A percentile compares a stretch with the other conserved stretches of the same genome.
Conservation (phyloP, 2,329 filamentous ascomycete species). For the Neofusicoccum umdonicola region DNA sequence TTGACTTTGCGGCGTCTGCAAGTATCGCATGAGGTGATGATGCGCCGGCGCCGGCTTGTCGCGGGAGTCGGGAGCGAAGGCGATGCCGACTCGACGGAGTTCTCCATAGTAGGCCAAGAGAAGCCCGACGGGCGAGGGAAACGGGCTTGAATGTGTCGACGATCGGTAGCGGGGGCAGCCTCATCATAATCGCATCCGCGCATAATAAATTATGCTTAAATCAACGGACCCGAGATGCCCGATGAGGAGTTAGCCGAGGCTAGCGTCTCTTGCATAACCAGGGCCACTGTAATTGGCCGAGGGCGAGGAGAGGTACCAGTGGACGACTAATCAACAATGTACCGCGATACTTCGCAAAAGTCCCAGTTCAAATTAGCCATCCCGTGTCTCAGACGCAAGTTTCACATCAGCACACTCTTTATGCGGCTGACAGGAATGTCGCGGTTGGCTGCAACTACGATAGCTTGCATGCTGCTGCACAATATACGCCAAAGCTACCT, state of each 20-base stretch:
- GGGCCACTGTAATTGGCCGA: not conserved
- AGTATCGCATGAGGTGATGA: slow-evolving; percentile 37
- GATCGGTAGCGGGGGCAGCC: not conserved
- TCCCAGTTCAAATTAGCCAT: too few species aligned
- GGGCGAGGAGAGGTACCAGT: not conserved
- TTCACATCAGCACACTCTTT: too few species aligned
- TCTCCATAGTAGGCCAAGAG: not conserved
- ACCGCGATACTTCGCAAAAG: not conserved
- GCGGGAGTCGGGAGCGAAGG: not conserved
- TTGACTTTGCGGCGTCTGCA: slow-evolving; percentile 38
- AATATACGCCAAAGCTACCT: too few species aligned
- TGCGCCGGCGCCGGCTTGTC: not conserved
- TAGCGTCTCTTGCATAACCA: not conserved
- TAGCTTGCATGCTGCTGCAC: too few species aligned
- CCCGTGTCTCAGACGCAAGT: too few species aligned
- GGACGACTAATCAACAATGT: not conserved
- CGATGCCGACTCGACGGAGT: not conserved
- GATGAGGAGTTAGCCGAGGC: not conserved
- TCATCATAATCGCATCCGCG: not conserved
- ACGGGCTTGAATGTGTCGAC: not conserved
- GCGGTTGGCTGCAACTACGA: too few species aligned
- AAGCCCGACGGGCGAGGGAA: not conserved
- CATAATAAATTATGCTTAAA: not conserved
- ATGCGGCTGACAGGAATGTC: too few species aligned
- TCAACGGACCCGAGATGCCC: not conserved